Evolutionary conservation across 2,329 filamentous ascomycete genomes (phyloP), one percentile per base, ranked within the genome.

Genomic region (Sporothrix phasma): DNA sequence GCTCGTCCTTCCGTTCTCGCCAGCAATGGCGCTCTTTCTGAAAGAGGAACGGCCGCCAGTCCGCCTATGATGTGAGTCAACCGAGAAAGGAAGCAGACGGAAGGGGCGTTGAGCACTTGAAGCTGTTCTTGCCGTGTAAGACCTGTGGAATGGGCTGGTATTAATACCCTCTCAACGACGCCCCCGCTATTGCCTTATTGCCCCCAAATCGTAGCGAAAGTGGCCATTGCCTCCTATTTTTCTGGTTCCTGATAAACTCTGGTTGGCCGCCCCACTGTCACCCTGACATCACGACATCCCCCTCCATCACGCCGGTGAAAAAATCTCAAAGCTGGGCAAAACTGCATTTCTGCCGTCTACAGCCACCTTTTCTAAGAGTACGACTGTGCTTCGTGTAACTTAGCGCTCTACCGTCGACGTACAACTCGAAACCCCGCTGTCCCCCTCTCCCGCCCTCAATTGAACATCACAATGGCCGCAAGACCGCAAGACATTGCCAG

Each of bases 401-500:
- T 24, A 45, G 41, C 29, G 39, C 31, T 22, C n/a, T 10, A 45
- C 5, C 17, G 11, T 49, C 24, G 37, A 60, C 19, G 24, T 17
- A 6, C 24, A 43, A 34, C 11, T 43, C 24, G 37, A 41, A 31
- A 41, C 54, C 46, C 37, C 51, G 37, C 47, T 26, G 17, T 13
- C 8, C 4, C 34, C 45, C 26, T 43, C 24, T 47, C 19, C 53
- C 51, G 2, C 26, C 43, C 22, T 34, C 62, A 19, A 63, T 34
- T 31, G 13, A 13, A 15, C 19, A 15, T 13, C 24, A 65, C 59
- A 59, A 69, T 70, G 67, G 61, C 67, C 24, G 39, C 66, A 26
- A 41, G 43, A 45, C 66, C 69, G 8, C 65, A 69, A 47, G 59
- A 70, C 64, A 73, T 69, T 62, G 69, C 74, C 64, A 71, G 74